These are phyloP conservation scores for Nakaseomyces bracarensis DNA, from an alignment of 1,139 yeast genomes.

Conservation along the genomic window DNA sequence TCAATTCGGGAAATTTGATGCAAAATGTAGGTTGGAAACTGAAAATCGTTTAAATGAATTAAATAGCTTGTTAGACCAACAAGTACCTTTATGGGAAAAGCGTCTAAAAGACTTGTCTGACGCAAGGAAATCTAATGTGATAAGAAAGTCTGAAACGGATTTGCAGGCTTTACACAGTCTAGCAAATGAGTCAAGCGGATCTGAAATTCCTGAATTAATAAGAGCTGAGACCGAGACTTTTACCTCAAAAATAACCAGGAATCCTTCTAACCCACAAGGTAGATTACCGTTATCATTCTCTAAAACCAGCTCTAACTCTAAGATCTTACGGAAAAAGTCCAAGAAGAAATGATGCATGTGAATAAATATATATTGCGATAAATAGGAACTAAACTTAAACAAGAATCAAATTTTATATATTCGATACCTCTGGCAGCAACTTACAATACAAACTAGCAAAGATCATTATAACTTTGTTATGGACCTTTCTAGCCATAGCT, in stretches of 20 bases:
- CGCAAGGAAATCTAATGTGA: constrained; percentile 33
- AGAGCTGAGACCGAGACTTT: constrained; percentile 5
- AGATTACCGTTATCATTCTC: not conserved
- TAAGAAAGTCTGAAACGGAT: constrained; percentile 28
- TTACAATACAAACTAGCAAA: no score
- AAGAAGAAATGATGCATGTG: not conserved
- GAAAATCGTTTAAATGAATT: constrained; percentile 64
- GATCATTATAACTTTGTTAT: no score
- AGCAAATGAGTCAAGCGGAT: not conserved
- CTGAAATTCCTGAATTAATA: constrained; percentile 2
- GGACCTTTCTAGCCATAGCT: no score
- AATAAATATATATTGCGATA: not conserved
- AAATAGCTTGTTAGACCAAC: constrained; percentile 54
- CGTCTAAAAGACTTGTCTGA: constrained; percentile 52
- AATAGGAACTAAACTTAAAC: no score
- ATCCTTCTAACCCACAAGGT: not conserved
- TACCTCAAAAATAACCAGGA: not conserved
- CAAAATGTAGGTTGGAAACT: constrained; percentile 55
- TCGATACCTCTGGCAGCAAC: no score
- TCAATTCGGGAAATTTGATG: constrained; percentile 59
- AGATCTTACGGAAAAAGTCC: not conserved
- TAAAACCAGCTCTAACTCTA: not conserved
- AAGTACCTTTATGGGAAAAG: constrained; percentile 57
- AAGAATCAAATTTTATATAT: no score
- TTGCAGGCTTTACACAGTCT: constrained; percentile 12